A percentile compares a stretch with the other conserved stretches of the same genome.
phyloP scores from a whole-genome alignment of 345 rosid species.

The Punica granatum region DNA sequence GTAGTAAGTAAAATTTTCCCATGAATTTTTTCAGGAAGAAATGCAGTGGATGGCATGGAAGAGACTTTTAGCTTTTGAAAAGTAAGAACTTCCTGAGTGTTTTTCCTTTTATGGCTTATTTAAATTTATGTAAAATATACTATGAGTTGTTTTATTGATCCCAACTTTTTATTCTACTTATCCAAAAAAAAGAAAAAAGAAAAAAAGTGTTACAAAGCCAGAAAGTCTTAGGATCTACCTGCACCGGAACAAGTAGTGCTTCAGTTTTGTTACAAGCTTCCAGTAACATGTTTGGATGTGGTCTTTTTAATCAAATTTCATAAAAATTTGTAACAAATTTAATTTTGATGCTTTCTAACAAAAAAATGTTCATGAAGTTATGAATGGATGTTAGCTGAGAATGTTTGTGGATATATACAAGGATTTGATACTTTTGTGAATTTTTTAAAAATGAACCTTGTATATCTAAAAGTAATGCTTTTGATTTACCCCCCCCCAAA shows the following conservation, averaged over 20 bases:
- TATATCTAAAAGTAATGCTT: neutral
- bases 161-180: neutral
- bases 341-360: neutral
- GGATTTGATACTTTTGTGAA: too few species aligned
- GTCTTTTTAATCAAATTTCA: neutral
- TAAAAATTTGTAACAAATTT: neutral
- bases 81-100: conserved; percentile 31
- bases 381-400: too few species aligned
- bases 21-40: conserved; percentile 55
- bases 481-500: too few species aligned
- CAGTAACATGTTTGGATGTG: neutral
- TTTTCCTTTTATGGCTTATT: neutral
- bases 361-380: too few species aligned
- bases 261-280: neutral
- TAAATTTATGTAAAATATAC: neutral
- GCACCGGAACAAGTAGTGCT: neutral
- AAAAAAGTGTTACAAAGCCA: neutral
- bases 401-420: too few species aligned
- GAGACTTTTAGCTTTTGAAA: conserved; percentile 76
- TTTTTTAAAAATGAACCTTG: too few species aligned
- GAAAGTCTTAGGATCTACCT: neutral
- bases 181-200: too few species aligned
- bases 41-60: conserved; percentile 94
- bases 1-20: neutral
- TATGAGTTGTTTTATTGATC: neutral